Base-by-base conservation (phyloP, 345 rosid genomes). In the Gossypioides kirkii region DNA sequence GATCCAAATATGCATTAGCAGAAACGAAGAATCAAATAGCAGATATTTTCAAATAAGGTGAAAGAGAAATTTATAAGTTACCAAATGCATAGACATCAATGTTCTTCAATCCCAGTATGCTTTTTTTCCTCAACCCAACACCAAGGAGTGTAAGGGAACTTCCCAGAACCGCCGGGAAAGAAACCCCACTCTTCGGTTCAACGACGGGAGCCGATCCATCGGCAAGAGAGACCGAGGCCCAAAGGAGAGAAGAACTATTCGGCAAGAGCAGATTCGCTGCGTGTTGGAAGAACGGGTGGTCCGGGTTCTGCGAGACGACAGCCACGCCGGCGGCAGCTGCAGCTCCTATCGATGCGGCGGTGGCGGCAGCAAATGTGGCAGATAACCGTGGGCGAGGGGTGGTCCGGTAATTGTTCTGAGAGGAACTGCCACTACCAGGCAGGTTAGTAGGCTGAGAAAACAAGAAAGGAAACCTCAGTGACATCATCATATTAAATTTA, bases 381-480 rank as follows among this genome's bases (percentile, higher is more conserved):
- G 80, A 47, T 68, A 78, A 38, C 59, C 81, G 69, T 42, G 78
- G 72, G 66, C 79, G 60, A 26, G 78, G 61, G 77, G 79, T 76
- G 56, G 8, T 60, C 78, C 58, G 81, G 61, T 22, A 78, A 61
- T 75, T 71, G 22, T 47, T 73, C 26, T 45, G 47, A 70, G 28
- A 2, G 14, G 16, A 32, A 32, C 38, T 23, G 26, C 46, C 76
- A 1, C 69, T 23, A 18, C 47, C 74, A 2, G 75, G 78, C 10
- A 12, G 81, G 69, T 69, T 55, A 7, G 63, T 26, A 69, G 91
- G 90, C 88, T 85, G 97, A 89, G 91, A 85, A 79, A 89, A 87
- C 88, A 76, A 91, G 90, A 87, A 87, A 6, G 98, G 97, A 77
- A 90, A 89, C 70, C 96, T 89, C 59, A 93, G 80, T 16, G 93